Evolutionary conservation across 345 rosid species (phyloP), one percentile per base, ranked within the genome.

Genomic region (Theobroma cacao): DNA sequence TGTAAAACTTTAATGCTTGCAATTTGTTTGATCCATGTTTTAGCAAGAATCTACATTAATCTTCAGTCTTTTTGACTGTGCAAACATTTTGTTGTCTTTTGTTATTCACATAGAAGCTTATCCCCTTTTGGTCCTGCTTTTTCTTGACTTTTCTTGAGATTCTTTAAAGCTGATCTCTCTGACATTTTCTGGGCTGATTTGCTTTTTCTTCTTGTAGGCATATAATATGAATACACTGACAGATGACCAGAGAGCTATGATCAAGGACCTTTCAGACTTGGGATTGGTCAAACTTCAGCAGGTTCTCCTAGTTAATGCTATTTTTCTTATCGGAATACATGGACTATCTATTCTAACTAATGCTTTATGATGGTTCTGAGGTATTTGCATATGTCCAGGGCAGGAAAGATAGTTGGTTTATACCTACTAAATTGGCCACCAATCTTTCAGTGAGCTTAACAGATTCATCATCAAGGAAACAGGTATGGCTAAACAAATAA

Each of bases 211-310:
- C 18, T 61, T 69, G 61, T 81, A 93, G 99, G 98, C 98, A 53
- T 95, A 95, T 85, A 93, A 90, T 84, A 83, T 87, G 77, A 89
- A 89, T 86, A 89, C 96, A n/a, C 82, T 95, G 86, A 88, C 87
- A n/a, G 99, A 95, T 59, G 77, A 85, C 76, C 98, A 95, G 75
- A 83, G 75, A 77, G 81, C 36, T 77, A 84, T 88, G 62, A 86
- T 95, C 75, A 95, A 90, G 87, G 99, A 95, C 85, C 93, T 95
- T 81, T 94, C 92, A 73, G 97, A 95, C 87, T 85, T 95, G 88
- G 99, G 99, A 77, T 84, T 95, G 84, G 93, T 95, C 82, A 93
- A 95, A 85, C 98, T 90, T 87, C 99, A 93, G 86, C 94, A 95
- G 97, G 99, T 95, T 82, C 62, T 76, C 67, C 82, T 58, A 63